phyloP scores from a whole-genome alignment of 164 flowering plant genomes.

The Dillenia suffruticosa region DNA sequence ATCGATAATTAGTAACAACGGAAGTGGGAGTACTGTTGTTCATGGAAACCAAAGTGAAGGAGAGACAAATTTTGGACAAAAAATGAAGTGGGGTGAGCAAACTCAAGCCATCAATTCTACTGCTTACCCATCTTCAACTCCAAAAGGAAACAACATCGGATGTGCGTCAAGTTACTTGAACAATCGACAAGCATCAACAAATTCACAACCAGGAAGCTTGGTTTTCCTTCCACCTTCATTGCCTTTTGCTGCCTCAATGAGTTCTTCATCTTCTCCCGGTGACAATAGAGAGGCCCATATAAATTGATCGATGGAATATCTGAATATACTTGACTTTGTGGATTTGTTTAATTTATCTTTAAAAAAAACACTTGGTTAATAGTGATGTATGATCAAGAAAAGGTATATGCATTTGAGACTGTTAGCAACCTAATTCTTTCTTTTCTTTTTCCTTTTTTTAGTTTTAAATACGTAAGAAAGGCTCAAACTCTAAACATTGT shows the following conservation, averaged over 20 bases:
- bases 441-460: too few species aligned
- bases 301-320: too few species aligned
- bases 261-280: conserved; percentile 34
- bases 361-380: too few species aligned
- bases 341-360: too few species aligned
- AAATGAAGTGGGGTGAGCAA: conserved; percentile 31
- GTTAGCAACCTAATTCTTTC: too few species aligned
- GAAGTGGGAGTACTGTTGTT: conserved; percentile 13
- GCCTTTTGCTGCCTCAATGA: conserved; percentile 39
- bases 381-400: too few species aligned
- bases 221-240: conserved; percentile 39
- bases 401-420: too few species aligned
- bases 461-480: too few species aligned
- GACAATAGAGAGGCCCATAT: conserved; percentile 8
- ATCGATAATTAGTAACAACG: conserved; percentile 29
- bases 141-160: conserved; percentile 22
- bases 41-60: conserved; percentile 17
- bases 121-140: conserved; percentile 14
- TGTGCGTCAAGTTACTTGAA: conserved; percentile 44
- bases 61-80: conserved; percentile 24
- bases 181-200: conserved; percentile 29
- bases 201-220: conserved; percentile 35
- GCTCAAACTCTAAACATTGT: too few species aligned
- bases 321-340: too few species aligned
- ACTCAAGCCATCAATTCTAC: conserved; percentile 16